Evolutionary conservation across 2,329 filamentous ascomycete species (phyloP).

Genomic region (Arthroderma uncinatum): DNA sequence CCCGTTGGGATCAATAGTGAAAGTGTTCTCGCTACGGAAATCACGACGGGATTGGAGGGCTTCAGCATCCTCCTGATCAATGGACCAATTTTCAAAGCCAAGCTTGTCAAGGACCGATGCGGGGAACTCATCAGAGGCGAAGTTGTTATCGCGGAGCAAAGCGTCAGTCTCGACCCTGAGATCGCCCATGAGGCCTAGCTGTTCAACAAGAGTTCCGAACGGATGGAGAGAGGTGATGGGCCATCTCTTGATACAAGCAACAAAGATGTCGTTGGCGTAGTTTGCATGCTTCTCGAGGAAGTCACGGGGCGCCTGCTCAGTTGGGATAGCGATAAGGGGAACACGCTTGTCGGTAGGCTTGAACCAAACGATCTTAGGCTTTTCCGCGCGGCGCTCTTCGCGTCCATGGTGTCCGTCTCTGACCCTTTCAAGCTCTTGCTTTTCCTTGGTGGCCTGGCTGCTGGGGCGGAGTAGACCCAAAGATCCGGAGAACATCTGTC

Average conservation of each 20-base stretch:
- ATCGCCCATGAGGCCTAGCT: slow-evolving; percentile 94
- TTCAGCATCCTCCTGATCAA: slow-evolving; percentile 70
- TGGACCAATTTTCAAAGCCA: slow-evolving; percentile 80
- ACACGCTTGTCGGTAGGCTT: slow-evolving; percentile 99
- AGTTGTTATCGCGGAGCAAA: slow-evolving; percentile 95
- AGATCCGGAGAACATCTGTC: slow-evolving; percentile 98
- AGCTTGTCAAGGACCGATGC: slow-evolving; percentile 92
- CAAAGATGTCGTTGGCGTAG: slow-evolving; percentile 94
- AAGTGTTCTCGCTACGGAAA: slow-evolving; percentile 76
- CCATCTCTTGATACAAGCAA: slow-evolving; percentile 98
- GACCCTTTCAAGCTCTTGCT: slow-evolving; percentile 93
- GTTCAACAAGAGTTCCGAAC: slow-evolving; percentile 93
- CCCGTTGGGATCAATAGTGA: slow-evolving; percentile 85
- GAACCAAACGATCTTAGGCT: slow-evolving; percentile 99
- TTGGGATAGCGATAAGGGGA: slow-evolving; percentile 93
- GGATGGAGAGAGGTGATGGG: slow-evolving; percentile 98
- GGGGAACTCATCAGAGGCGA: slow-evolving; percentile 92
- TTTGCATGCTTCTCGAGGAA: slow-evolving; percentile 98
- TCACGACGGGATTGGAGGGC: slow-evolving; percentile 67
- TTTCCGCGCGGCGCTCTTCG: slow-evolving; percentile 78
- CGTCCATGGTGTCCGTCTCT: slow-evolving; percentile 66
- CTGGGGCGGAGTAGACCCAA: slow-evolving; percentile 87
- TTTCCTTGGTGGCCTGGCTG: slow-evolving; percentile 98
- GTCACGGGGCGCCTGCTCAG: slow-evolving; percentile 91
- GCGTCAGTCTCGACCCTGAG: slow-evolving; percentile 96